phyloP scores from a whole-genome alignment of 2,329 filamentous ascomycete genomes.

The Clarireedia homoeocarpa region DNA sequence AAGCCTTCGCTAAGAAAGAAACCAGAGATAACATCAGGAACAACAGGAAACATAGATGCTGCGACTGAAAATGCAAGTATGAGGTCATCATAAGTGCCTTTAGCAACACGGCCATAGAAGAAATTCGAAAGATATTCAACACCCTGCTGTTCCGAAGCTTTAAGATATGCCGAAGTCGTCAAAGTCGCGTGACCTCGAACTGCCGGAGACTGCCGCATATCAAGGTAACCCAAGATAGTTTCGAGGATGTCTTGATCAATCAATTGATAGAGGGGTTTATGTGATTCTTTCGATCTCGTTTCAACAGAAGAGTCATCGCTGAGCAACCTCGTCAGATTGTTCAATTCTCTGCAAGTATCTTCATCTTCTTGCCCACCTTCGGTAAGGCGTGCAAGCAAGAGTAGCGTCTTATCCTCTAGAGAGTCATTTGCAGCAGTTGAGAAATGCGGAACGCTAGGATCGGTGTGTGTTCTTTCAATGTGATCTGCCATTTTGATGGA shows the following conservation, averaged over 20 bases:
- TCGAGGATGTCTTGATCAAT: constrained; percentile 72
- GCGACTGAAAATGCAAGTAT: constrained; percentile 92
- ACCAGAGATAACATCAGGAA: constrained; percentile 63
- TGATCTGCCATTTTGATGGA: constrained; percentile 3
- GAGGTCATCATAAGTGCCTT: constrained; percentile 77
- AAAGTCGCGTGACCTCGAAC: constrained; percentile 77
- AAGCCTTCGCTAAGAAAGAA: constrained; percentile 89
- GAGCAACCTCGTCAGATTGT: constrained; percentile 51
- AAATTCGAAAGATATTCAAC: constrained; percentile 64
- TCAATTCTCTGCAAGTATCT: constrained; percentile 54
- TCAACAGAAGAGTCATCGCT: constrained; percentile 36
- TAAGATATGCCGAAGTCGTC: constrained; percentile 75
- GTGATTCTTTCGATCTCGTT: constrained; percentile 18
- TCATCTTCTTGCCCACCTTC: constrained; percentile 80
- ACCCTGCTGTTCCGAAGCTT: constrained; percentile 65
- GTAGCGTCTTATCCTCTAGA: constrained; percentile 25
- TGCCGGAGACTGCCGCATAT: constrained; percentile 67
- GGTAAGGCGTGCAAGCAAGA: constrained; percentile 78
- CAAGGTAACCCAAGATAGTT: constrained; percentile 77
- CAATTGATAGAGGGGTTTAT: constrained; percentile 39
- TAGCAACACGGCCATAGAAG: constrained; percentile 62
- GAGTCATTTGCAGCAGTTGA: constrained; percentile 19
- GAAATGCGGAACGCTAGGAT: constrained; percentile 18
- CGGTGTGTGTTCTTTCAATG: constrained; percentile 10
- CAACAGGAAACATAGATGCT: constrained; percentile 77